A percentile compares a stretch with the other conserved stretches of the same genome.
Conservation (phyloP, 177 flowering plant genomes). For the Vitis hybrid region DNA sequence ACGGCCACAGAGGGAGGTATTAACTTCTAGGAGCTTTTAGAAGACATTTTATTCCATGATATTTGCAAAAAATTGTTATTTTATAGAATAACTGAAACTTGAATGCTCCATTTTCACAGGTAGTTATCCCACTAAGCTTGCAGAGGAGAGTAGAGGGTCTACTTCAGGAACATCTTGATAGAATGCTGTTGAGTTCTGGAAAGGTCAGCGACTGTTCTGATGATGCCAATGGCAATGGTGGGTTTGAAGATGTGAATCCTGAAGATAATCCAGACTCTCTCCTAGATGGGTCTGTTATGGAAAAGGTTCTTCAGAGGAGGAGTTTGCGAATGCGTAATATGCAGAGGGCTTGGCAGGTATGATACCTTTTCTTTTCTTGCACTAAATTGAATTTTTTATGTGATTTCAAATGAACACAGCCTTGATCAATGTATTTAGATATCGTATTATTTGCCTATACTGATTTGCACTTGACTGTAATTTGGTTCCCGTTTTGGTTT, state of each 20-base stretch:
- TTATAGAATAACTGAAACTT: not conserved
- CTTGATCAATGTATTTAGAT: too few species aligned
- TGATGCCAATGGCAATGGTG: constrained; percentile 23
- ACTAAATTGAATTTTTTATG: not conserved
- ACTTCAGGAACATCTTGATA: constrained; percentile 91
- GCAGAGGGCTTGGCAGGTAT: constrained; percentile 90
- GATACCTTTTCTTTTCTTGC: not conserved
- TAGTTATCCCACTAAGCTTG: constrained; percentile 85
- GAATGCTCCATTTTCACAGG: constrained; percentile 43
- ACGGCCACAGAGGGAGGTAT: constrained; percentile 99
- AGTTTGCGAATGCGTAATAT: constrained; percentile 86
- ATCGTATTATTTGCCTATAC: too few species aligned
- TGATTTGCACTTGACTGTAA: not conserved
- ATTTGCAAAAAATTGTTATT: not conserved
- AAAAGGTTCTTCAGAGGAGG: constrained; percentile 89
- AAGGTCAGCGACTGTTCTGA: constrained; percentile 25
- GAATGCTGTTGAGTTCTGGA: constrained; percentile 52
- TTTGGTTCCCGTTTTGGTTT: not conserved
- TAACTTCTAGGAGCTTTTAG: not conserved
- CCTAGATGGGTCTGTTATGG: constrained; percentile 87
- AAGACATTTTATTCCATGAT: not conserved
- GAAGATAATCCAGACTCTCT: constrained; percentile 58
- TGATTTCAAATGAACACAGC: too few species aligned
- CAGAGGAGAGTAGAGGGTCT: constrained; percentile 96
- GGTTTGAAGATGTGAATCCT: constrained; percentile 32